Evolutionary conservation across 345 rosid genomes (phyloP).

Genomic region (Boechera stricta): DNA sequence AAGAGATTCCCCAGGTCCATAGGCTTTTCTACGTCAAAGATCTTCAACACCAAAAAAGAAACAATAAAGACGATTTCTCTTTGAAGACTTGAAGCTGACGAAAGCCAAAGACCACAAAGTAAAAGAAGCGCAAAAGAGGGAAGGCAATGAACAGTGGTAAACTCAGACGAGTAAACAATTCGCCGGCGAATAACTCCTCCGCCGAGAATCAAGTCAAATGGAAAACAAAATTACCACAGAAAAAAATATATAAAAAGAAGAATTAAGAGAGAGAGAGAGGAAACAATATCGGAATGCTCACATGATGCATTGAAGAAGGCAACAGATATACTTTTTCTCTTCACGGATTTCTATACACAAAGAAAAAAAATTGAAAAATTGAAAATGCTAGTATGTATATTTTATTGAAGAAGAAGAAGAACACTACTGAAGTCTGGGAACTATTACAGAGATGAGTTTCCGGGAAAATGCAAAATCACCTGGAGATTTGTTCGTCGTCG

Average conservation of each 20-base stretch:
- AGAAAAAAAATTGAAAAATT: not conserved
- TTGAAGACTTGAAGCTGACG: constrained; percentile 41
- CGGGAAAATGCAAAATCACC: constrained; percentile 44
- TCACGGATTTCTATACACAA: constrained; percentile 23
- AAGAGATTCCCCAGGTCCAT: constrained; percentile 50
- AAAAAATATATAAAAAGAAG: not conserved
- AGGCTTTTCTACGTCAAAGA: constrained; percentile 52
- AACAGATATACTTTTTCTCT: constrained; percentile 39
- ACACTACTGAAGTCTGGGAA: constrained; percentile 43
- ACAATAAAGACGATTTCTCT: constrained; percentile 30
- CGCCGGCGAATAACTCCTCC: constrained; percentile 35
- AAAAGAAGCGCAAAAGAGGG: constrained; percentile 16
- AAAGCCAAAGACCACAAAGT: constrained; percentile 25
- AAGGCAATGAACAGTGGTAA: not conserved
- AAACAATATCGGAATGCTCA: constrained; percentile 46
- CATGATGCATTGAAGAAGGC: constrained; percentile 45
- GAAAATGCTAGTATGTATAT: constrained; percentile 42
- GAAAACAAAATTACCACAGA: not conserved
- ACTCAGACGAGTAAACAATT: constrained; percentile 24
- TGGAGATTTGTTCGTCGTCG: constrained; percentile 40
- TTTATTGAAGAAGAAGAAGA: constrained; percentile 36
- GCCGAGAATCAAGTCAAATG: constrained; percentile 26
- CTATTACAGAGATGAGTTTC: constrained; percentile 42
- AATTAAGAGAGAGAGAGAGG: not conserved
- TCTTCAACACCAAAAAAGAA: constrained; percentile 31